Evolutionary conservation across 805 yeast species (phyloP).

Genomic region (Lipomyces anomalus): DNA sequence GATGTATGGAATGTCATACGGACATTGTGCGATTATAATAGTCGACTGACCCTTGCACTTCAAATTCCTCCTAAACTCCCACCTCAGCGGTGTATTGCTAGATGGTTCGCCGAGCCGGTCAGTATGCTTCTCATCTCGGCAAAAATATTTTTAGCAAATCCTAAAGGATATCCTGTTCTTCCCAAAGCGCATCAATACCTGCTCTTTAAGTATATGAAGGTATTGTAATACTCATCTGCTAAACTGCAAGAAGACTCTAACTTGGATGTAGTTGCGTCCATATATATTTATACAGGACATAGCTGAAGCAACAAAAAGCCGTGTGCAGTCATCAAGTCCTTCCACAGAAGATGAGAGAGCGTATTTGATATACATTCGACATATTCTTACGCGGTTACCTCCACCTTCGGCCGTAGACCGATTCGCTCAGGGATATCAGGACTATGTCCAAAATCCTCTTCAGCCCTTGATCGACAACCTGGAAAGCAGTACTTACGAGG

Average conservation of each 20-base stretch:
- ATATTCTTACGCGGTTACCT: conserved; percentile 32
- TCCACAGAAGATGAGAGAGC: conserved; percentile 33
- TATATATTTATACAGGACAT: conserved; percentile 48
- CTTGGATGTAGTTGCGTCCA: too few relatives aligned
- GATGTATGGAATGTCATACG: conserved; percentile 68
- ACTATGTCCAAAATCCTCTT: conserved; percentile 53
- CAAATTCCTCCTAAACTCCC: conserved; percentile 62
- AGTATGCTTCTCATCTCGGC: conserved; percentile 51
- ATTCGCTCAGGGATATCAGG: conserved; percentile 38
- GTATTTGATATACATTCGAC: conserved; percentile 42
- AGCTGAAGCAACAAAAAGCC: conserved; percentile 41
- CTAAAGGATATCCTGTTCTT: conserved; percentile 59
- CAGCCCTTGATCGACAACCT: conserved; percentile 63
- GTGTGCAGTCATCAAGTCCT: conserved; percentile 20
- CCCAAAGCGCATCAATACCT: conserved; percentile 51
- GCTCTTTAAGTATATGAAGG: conserved; percentile 42
- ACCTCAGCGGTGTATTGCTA: conserved; percentile 45
- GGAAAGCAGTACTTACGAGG: conserved; percentile 53
- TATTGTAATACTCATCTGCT: too few relatives aligned
- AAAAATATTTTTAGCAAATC: conserved; percentile 52
- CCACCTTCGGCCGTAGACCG: conserved; percentile 32
- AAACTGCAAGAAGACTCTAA: too few relatives aligned
- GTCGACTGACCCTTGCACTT: conserved; percentile 60
- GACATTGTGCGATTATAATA: conserved; percentile 48
- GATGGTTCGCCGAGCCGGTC: conserved; percentile 70